Base-by-base conservation (phyloP, 2,329 filamentous ascomycete species). In the Fonsecaea multimorphosa region DNA sequence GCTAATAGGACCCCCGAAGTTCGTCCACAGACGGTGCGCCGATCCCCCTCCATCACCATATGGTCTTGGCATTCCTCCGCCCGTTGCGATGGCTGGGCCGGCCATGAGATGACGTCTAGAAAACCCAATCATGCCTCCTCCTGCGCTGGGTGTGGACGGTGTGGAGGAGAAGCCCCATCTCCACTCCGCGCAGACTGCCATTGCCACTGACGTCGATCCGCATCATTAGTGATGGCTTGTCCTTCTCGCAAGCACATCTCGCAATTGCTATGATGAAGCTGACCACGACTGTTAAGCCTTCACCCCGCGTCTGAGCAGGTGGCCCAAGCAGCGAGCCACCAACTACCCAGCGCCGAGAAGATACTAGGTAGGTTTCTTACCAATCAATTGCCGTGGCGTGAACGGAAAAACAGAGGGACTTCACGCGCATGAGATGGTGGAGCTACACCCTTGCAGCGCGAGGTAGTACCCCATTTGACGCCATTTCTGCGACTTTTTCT, bases 141-240 rank as follows among this genome's bases (percentile, higher is more conserved):
- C 3, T 5, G 34, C 1, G 19, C 9, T 49, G 22, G 19, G 44
- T 22, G 24, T 49, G 2, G 22, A 14, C 44, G 12, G 11, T 49
- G 3, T 14, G 19, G 11, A 11, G 2, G 44, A 24, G 11, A 24
- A 27, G 9, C 19, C 27, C 19, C 44, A 22, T 40, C 54, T 36
- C 54, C 54, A 40, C 54, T 31, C 51, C 29, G 34, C 19, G 16
- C 29, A 27, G 46, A 7, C 31, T 56, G 27, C 24, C 38, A 58
- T 59, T 65, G 66, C 66, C 66, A 58, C 63, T 68, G 66, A 68
- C 66, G 66, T 68, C 59, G 66, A 63, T 64, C 40, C 19, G 58
- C 55, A 49, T 29, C 63, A 60, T 54, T 55, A 53, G 14, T 22
- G 49, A 55, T 55, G 58, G 3, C 8, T 24, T 24, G 22, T 49